Conservation (phyloP, 345 rosid genomes). For the Leavenworthia alabamica region DNA sequence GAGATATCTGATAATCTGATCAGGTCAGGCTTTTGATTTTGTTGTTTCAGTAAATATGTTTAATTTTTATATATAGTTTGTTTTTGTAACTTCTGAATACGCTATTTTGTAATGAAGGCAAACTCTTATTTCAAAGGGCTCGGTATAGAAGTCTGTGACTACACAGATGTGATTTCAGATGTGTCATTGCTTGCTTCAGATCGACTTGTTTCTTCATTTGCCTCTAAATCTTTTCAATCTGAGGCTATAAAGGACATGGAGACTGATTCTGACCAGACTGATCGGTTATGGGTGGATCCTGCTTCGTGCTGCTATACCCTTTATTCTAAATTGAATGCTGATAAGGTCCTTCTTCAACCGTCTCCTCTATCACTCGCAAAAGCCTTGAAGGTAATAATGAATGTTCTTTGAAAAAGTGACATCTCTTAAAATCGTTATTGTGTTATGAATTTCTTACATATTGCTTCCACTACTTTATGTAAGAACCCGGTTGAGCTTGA, state of each 20-base stretch:
- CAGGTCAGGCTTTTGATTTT: slow-evolving; percentile 42
- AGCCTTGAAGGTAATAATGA: slow-evolving; percentile 73
- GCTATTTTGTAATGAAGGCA: slow-evolving; percentile 35
- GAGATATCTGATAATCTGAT: slow-evolving; percentile 56
- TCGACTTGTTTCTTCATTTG: slow-evolving; percentile 40
- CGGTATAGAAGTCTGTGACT: slow-evolving; percentile 68
- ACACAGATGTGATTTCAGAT: slow-evolving; percentile 61
- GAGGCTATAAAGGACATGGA: no score
- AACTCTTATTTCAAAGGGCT: slow-evolving; percentile 40
- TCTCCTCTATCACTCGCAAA: slow-evolving; percentile 92
- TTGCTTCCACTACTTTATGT: background rate
- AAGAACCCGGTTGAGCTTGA: slow-evolving; percentile 89
- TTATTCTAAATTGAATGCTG: slow-evolving; percentile 61
- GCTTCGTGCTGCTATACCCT: slow-evolving; percentile 82
- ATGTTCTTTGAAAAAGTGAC: background rate
- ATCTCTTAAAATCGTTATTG: background rate
- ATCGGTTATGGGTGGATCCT: slow-evolving; percentile 75
- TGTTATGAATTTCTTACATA: background rate
- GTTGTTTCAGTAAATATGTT: background rate
- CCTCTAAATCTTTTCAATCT: background rate
- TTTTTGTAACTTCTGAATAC: background rate
- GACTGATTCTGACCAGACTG: slow-evolving; percentile 27
- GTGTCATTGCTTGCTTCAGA: slow-evolving; percentile 55
- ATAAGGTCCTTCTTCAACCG: slow-evolving; percentile 60
- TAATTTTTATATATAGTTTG: background rate